These are phyloP conservation scores for Anaeromyces robustus DNA, from an alignment of 192 early-diverging fungal genomes.

Conservation along the genomic window DNA sequence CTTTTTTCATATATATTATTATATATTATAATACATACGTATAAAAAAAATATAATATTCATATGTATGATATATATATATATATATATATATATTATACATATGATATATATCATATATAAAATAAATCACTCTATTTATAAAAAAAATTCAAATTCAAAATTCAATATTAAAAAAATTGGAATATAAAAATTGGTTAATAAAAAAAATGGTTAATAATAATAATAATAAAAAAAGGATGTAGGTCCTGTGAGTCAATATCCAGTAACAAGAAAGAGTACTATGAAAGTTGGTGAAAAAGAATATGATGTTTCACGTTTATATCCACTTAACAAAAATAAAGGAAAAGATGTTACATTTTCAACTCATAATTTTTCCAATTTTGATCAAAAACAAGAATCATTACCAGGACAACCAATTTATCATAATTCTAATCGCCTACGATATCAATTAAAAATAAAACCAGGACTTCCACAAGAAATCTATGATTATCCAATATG, in stretches of 20 bases:
- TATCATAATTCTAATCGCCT: background rate
- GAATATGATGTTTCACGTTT: background rate
- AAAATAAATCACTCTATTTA: too few species aligned
- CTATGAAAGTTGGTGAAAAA: background rate
- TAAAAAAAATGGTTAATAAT: too few species aligned
- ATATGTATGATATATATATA: too few species aligned
- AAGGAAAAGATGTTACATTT: background rate
- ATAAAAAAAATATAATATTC: too few species aligned
- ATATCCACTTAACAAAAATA: background rate
- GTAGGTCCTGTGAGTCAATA: background rate
- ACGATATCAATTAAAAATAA: background rate
- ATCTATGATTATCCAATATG: background rate
- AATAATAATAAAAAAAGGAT: background rate
- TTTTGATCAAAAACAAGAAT: background rate
- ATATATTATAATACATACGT: too few species aligned
- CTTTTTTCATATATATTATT: too few species aligned
- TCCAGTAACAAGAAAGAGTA: background rate
- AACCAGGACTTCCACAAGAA: background rate
- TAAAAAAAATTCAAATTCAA: too few species aligned
- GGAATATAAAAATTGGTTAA: too few species aligned
- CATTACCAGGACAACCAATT: background rate
- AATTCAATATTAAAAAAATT: too few species aligned
- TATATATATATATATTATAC: too few species aligned
- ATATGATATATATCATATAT: too few species aligned
- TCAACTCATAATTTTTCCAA: background rate